These are phyloP conservation scores for Brasenia schreberi DNA, from an alignment of 164 flowering plant genomes.

Conservation along the genomic window DNA sequence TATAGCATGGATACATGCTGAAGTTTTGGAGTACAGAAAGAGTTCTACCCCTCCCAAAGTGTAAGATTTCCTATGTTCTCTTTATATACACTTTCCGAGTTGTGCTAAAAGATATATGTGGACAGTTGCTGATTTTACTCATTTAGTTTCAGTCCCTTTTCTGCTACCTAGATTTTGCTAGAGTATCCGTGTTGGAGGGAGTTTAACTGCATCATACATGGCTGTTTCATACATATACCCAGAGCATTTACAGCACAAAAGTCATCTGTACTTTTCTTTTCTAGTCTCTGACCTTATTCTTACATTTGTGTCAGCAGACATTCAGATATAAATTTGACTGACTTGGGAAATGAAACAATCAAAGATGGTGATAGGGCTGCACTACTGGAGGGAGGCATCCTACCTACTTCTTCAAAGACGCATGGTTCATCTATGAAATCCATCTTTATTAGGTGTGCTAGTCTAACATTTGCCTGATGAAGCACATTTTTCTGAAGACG, in stretches of 20 bases:
- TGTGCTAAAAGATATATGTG: too few species aligned
- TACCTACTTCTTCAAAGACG: constrained; percentile 60
- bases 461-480: background rate
- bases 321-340: constrained; percentile 79
- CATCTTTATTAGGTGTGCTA: constrained; percentile 55
- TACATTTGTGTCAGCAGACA: constrained; percentile 33
- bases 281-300: too few species aligned
- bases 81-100: too few species aligned
- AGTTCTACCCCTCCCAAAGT: constrained; percentile 31
- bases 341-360: constrained; percentile 45
- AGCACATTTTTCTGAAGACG: background rate
- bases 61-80: constrained; percentile 30
- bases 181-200: too few species aligned
- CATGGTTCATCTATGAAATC: constrained; percentile 46
- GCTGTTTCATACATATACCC: too few species aligned
- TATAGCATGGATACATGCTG: constrained; percentile 77
- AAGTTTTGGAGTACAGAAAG: constrained; percentile 56
- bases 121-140: too few species aligned
- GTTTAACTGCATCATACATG: too few species aligned
- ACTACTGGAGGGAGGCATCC: constrained; percentile 89
- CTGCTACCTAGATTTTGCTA: too few species aligned
- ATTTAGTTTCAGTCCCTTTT: too few species aligned
- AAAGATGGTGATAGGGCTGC: constrained; percentile 82
- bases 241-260: too few species aligned
- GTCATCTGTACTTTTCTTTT: too few species aligned